Evolutionary conservation across 352 stramenopile species (phyloP).

Genomic region (Phytopythium vexans): DNA sequence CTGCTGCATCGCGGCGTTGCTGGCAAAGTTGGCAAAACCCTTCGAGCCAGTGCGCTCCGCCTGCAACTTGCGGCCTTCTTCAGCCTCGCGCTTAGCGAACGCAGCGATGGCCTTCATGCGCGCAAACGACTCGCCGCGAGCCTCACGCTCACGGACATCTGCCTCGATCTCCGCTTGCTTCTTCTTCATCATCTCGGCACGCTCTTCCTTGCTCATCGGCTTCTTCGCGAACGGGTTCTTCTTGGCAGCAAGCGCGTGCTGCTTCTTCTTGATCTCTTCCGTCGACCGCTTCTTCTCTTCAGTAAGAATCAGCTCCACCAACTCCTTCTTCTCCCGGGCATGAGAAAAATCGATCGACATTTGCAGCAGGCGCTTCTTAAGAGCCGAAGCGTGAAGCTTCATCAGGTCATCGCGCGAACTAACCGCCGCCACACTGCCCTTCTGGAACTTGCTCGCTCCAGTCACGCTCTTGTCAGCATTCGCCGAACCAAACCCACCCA

Average conservation of each 20-base stretch:
- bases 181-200: conserved; percentile 77
- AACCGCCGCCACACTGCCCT: conserved; percentile 40
- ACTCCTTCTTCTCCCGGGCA: conserved; percentile 82
- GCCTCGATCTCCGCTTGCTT: conserved; percentile 82
- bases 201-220: conserved; percentile 70
- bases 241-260: conserved; percentile 36
- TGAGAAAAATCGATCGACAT: conserved; percentile 61
- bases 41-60: conserved; percentile 73
- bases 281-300: conserved; percentile 58
- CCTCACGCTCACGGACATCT: conserved; percentile 71
- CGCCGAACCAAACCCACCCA: conserved; percentile 79
- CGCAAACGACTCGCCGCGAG: conserved; percentile 83
- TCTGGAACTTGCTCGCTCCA: conserved; percentile 73
- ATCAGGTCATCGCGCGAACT: conserved; percentile 69
- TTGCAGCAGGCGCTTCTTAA: conserved; percentile 77
- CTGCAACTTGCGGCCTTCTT: conserved; percentile 60
- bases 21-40: conserved; percentile 85
- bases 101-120: conserved; percentile 83
- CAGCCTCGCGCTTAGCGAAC: conserved; percentile 81
- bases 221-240: conserved; percentile 60
- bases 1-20: conserved; percentile 82
- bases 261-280: conserved; percentile 58
- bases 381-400: conserved; percentile 82
- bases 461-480: conserved; percentile 88
- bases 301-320: conserved; percentile 71